Conservation (phyloP, 495 filamentous ascomycete species). For the Darksidea phi region DNA sequence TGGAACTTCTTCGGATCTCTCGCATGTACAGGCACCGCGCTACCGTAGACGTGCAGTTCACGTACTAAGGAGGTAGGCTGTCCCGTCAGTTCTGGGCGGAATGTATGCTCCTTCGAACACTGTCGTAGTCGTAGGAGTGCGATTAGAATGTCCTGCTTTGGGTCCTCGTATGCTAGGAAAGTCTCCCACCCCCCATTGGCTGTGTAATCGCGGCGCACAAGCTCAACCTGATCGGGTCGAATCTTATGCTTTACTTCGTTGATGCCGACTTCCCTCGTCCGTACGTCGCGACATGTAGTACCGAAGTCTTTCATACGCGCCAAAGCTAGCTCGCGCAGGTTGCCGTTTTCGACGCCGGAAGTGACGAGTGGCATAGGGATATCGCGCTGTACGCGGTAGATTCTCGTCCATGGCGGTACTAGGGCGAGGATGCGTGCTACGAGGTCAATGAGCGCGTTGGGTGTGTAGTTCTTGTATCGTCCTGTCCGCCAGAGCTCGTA, state of each 20-base stretch:
- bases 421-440: slow-evolving; percentile 93
- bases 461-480: slow-evolving; percentile 96
- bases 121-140: slow-evolving; percentile 86
- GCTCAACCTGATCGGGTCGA: slow-evolving; percentile 90
- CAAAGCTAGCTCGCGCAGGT: slow-evolving; percentile 87
- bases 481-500: slow-evolving; percentile 98
- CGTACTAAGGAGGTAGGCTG: slow-evolving; percentile 90
- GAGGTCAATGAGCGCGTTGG: slow-evolving; percentile 90
- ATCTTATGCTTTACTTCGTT: slow-evolving; percentile 99
- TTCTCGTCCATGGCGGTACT: slow-evolving; percentile 95
- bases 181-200: slow-evolving; percentile 98
- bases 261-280: slow-evolving; percentile 94
- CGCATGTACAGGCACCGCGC: slow-evolving; percentile 90
- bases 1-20: slow-evolving; percentile 94
- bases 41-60: slow-evolving; percentile 95
- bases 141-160: slow-evolving; percentile 96
- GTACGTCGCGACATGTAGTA: slow-evolving; percentile 95
- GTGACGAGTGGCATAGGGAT: slow-evolving; percentile 99
- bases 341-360: slow-evolving; percentile 95
- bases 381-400: slow-evolving; percentile 97
- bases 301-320: slow-evolving; percentile 98
- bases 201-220: slow-evolving; percentile 90
- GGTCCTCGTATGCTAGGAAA: slow-evolving; percentile 95
- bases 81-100: slow-evolving; percentile 78
- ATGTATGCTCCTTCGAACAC: slow-evolving; percentile 85